Evolutionary conservation across 306 rosid genomes (phyloP).

Genomic region (Citrullus mucosospermus): DNA sequence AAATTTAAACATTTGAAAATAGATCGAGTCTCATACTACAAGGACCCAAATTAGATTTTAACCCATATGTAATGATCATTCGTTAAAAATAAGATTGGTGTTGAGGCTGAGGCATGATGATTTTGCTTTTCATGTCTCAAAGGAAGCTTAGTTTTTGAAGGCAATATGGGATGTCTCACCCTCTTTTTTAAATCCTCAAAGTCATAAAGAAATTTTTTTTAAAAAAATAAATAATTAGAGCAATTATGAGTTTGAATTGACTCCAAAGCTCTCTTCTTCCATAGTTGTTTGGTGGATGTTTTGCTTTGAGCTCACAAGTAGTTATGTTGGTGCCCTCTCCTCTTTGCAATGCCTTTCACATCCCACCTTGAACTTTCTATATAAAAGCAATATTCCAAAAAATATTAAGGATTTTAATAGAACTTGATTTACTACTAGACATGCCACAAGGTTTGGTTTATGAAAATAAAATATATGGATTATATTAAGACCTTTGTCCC

Average conservation of each 20-base stretch:
- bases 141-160: background rate
- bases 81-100: background rate
- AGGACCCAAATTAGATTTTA: too few species aligned
- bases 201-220: background rate
- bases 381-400: background rate
- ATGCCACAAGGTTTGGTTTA: background rate
- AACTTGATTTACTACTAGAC: background rate
- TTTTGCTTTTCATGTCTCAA: background rate
- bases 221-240: background rate
- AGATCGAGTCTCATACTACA: too few species aligned
- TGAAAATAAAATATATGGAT: background rate
- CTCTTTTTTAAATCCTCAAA: background rate
- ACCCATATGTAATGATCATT: too few species aligned
- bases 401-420: background rate
- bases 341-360: conserved; percentile 1
- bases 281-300: conserved; percentile 9
- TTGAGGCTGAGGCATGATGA: background rate
- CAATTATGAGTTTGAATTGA: background rate
- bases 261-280: background rate
- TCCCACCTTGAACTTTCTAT: background rate
- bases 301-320: conserved; percentile 6
- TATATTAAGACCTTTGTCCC: background rate
- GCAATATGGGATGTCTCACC: conserved; percentile 8
- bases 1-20: too few species aligned
- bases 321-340: conserved; percentile 5